Conservation (phyloP, 257 asterid genomes). For the Ballota nigra region DNA sequence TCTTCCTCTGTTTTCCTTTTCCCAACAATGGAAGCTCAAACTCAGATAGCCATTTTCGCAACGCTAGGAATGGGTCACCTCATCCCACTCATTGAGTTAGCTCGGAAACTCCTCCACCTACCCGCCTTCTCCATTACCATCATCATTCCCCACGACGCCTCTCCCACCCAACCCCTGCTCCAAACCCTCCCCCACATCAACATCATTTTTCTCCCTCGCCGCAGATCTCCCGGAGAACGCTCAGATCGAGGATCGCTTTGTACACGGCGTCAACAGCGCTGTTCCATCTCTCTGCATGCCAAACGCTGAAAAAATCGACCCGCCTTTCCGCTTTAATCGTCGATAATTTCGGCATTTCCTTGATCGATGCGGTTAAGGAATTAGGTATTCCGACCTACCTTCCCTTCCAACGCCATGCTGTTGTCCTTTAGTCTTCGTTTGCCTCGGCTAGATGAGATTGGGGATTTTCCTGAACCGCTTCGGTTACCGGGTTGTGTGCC, state of each 20-base stretch:
- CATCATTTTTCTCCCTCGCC: constrained; percentile 43
- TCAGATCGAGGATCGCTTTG: constrained; percentile 32
- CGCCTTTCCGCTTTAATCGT: constrained; percentile 46
- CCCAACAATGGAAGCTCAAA: constrained; percentile 6
- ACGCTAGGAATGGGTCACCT: constrained; percentile 70
- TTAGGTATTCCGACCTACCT: constrained; percentile 35
- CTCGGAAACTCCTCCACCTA: constrained; percentile 36
- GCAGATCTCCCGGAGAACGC: constrained; percentile 31
- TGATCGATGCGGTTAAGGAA: constrained; percentile 41
- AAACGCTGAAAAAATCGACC: neutral
- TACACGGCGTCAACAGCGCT: constrained; percentile 33
- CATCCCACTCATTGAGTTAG: constrained; percentile 47
- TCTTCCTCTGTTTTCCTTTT: too few species aligned
- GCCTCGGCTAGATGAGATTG: constrained; percentile 41
- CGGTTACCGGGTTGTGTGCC: constrained; percentile 56
- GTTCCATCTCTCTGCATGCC: constrained; percentile 33
- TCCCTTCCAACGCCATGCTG: constrained; percentile 38
- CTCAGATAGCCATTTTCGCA: constrained; percentile 45
- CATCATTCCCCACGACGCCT: constrained; percentile 40
- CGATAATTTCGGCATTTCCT: constrained; percentile 46
- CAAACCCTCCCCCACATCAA: constrained; percentile 23
- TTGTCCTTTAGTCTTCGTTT: constrained; percentile 39
- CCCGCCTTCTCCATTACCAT: constrained; percentile 36
- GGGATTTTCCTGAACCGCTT: constrained; percentile 44
- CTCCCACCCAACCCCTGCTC: constrained; percentile 30